Evolutionary conservation across 768 basidiomycete genomes (phyloP).

Genomic region (Termitomyces sp.): DNA sequence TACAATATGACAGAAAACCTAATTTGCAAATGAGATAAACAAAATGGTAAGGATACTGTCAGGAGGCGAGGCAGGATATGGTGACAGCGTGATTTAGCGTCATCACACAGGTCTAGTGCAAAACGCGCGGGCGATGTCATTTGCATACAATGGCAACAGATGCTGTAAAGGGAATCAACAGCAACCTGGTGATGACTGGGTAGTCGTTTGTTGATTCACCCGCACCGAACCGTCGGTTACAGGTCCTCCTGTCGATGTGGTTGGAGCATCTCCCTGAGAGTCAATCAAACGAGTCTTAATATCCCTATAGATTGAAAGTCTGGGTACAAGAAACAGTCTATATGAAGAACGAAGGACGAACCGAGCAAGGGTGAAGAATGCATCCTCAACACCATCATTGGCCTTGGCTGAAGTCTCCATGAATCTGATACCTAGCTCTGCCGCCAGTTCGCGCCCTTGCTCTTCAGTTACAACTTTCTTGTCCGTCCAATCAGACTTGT

Average conservation of each 20-base stretch:
- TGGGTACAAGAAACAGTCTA: not conserved
- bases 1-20: conserved; percentile 16
- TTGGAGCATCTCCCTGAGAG: conserved; percentile 67
- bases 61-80: not conserved
- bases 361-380: conserved; percentile 96
- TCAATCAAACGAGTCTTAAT: conserved; percentile 98
- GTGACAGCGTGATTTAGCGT: not conserved
- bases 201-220: conserved; percentile 51
- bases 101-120: not conserved
- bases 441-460: conserved; percentile 87
- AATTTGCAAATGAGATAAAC: conserved; percentile 17
- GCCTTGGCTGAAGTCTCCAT: conserved; percentile 98
- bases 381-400: conserved; percentile 97
- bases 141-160: not conserved
- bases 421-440: conserved; percentile 92
- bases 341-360: conserved; percentile 28
- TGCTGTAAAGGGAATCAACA: conserved; percentile 32
- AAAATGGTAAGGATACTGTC: conserved; percentile 6
- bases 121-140: not conserved
- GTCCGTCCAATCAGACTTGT: conserved; percentile 98
- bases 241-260: conserved; percentile 29
- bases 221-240: conserved; percentile 54
- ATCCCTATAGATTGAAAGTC: conserved; percentile 53
- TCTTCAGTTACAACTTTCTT: conserved; percentile 89
- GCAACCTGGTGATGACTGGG: conserved; percentile 41